Conservation (phyloP, 306 rosid genomes). For the Myrica gale region DNA sequence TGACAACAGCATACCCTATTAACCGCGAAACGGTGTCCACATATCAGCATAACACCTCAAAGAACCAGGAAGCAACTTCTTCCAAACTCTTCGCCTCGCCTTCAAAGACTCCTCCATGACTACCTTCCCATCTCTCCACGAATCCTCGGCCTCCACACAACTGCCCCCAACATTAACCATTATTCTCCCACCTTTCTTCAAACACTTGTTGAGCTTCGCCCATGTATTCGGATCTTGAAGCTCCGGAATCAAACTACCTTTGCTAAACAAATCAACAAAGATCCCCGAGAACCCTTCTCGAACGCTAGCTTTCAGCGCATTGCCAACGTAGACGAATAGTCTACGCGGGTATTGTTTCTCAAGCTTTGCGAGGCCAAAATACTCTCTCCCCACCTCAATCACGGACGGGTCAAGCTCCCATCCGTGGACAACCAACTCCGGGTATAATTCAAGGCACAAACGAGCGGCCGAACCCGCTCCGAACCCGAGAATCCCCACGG, state of each 20-base stretch:
- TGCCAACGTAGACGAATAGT: conserved; percentile 60
- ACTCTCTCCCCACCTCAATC: conserved; percentile 71
- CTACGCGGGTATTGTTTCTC: conserved; percentile 48
- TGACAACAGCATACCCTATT: conserved; percentile 14
- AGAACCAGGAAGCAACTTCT: conserved; percentile 44
- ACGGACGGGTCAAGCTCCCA: conserved; percentile 95
- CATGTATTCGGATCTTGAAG: conserved; percentile 74
- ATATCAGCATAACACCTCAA: conserved; percentile 29
- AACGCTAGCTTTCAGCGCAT: conserved; percentile 54
- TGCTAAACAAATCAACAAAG: conserved; percentile 66
- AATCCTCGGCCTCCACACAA: conserved; percentile 83
- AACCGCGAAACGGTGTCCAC: conserved; percentile 44
- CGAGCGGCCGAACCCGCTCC: conserved; percentile 84
- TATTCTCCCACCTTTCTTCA: conserved; percentile 80
- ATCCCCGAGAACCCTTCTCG: conserved; percentile 77
- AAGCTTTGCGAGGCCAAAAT: conserved; percentile 49
- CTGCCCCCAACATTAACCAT: conserved; percentile 97
- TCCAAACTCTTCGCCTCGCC: conserved; percentile 76
- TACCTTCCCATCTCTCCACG: conserved; percentile 51
- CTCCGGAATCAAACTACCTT: conserved; percentile 72
- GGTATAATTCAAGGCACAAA: conserved; percentile 52
- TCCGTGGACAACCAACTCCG: conserved; percentile 53
- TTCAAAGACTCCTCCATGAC: conserved; percentile 65
- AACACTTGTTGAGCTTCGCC: conserved; percentile 48
- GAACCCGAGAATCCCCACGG: conserved; percentile 77